phyloP scores from a whole-genome alignment of 2,329 filamentous ascomycete genomes.

The Exophiala xenobiotica region DNA sequence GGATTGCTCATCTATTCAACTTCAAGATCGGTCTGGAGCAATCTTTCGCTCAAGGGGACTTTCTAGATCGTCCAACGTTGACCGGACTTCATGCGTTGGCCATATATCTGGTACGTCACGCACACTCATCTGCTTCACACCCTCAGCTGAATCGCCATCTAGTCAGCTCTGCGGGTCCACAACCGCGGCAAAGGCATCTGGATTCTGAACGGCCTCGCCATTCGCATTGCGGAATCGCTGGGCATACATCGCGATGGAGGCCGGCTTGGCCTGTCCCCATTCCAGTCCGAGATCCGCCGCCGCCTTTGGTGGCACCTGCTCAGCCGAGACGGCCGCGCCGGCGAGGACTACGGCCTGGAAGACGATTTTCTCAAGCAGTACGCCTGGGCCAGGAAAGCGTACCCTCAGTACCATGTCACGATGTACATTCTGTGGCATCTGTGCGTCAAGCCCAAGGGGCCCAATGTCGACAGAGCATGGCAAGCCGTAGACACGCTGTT shows the following conservation, averaged over 20 bases:
- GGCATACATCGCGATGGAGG: slow-evolving; percentile 23
- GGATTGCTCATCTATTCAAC: slow-evolving; percentile 2
- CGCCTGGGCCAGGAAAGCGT: slow-evolving; percentile 42
- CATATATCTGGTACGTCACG: slow-evolving; percentile 23
- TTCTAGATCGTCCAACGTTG: slow-evolving; percentile 18
- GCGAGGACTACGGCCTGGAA: slow-evolving; percentile 11
- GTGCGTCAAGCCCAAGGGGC: slow-evolving; percentile 40
- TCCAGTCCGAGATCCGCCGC: slow-evolving; percentile 23
- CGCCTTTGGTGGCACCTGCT: slow-evolving; percentile 28
- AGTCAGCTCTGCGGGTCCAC: slow-evolving; percentile 19
- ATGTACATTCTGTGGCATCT: slow-evolving; percentile 48
- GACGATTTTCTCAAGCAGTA: slow-evolving; percentile 43
- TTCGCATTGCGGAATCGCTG: slow-evolving; percentile 24
- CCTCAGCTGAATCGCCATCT: not conserved
- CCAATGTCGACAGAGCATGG: slow-evolving; percentile 38
- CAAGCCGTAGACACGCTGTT: slow-evolving; percentile 25
- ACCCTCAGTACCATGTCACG: slow-evolving; percentile 46
- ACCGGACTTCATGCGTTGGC: slow-evolving; percentile 23
- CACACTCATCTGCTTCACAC: not conserved
- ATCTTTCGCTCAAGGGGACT: slow-evolving; percentile 18
- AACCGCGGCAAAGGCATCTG: slow-evolving; percentile 22
- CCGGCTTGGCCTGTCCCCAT: slow-evolving; percentile 20
- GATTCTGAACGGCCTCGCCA: slow-evolving; percentile 21
- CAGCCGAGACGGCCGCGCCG: slow-evolving; percentile 17
- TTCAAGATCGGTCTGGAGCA: slow-evolving; percentile 21